Base-by-base conservation (phyloP, 2,329 filamentous ascomycete genomes). In the Xylariaceae sp. region DNA sequence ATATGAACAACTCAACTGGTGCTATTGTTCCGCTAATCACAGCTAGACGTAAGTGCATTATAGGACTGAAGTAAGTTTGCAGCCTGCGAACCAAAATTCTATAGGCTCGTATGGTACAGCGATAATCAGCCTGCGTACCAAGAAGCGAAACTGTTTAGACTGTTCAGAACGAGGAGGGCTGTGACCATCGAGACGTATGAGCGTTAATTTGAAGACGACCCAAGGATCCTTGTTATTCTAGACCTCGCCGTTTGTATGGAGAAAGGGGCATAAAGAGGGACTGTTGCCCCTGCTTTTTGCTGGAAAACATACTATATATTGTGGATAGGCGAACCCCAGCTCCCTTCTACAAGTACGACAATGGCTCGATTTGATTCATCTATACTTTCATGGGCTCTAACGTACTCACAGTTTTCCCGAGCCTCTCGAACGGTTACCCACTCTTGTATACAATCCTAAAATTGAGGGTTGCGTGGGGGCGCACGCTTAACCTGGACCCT, bases 401-500 rank as follows among this genome's bases (percentile, higher is more conserved):
- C n/a, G n/a, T n/a, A n/a, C n/a, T n/a, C n/a, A n/a, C n/a, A n/a
- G n/a, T n/a, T n/a, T n/a, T n/a, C n/a, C n/a, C n/a, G n/a, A n/a
- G n/a, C n/a, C n/a, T n/a, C n/a, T n/a, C n/a, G n/a, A n/a, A n/a
- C n/a, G n/a, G n/a, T n/a, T n/a, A n/a, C n/a, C 13, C n/a, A 6
- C 2, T 21, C 21, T 47, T 29, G 18, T 20, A 21, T 21, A 7
- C 6, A 6, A 23, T 42, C 23, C 40, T 45, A 15, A 43, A 35
- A 57, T 46, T 51, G 29, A 24, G 29, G 21, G 24, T 36, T 32
- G 18, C 23, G 33, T 37, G 33, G 59, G 35, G 21, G 55, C 51
- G 53, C 52, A 23, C 41, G 48, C 36, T 52, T 52, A 53, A 41
- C 29, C 43, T 54, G 49, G 27, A 41, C 43, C 51, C 46, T 50